Evolutionary conservation across 306 rosid genomes (phyloP), one percentile per base, ranked within the genome.

Genomic region (Ceratonia siliqua): DNA sequence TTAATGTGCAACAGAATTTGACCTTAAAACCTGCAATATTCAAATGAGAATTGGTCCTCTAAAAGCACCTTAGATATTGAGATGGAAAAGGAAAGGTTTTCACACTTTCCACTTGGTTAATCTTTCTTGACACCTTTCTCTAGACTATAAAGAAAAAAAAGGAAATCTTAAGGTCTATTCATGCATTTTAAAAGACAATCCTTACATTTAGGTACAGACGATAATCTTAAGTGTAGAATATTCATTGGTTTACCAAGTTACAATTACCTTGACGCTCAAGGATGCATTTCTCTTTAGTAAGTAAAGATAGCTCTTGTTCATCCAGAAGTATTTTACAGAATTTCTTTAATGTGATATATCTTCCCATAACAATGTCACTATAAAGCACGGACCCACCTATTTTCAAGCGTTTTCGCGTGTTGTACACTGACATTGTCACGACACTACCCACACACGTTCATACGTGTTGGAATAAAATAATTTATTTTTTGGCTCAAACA

Each of bases 171-270:
- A 50, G 25, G 21, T 8, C 33, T 54, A 38, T 36, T 55, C 49
- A 20, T 36, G 45, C 10, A 4, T 24, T 8, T 18, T 2, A 1
- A 11, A n/a, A 3, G 3, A 21, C 5, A 24, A 35, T 49, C 62
- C 39, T 0, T 10, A 54, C 36, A 4, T 12, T 30, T 12, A 25
- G 21, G 57, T 10, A 28, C 73, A 71, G n/a, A 43, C 15, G 33
- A 13, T 24, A 21, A 13, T 25, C 39, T n/a, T 36, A 8, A 28
- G 30, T 46, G 32, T 25, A 8, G 59, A 38, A 27, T 14, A 17
- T 74, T 18, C n/a, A 45, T 74, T 58, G 24, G 54, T 65, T 53
- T 43, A 53, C 25, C 20, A 42, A 52, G 35, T n/a, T 30, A 69
- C 35, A 12, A 15, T 33, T 22, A 24, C 43, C 59, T 68, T 38